Conservation (phyloP, 257 asterid species). For the Phtheirospermum japonicum region DNA sequence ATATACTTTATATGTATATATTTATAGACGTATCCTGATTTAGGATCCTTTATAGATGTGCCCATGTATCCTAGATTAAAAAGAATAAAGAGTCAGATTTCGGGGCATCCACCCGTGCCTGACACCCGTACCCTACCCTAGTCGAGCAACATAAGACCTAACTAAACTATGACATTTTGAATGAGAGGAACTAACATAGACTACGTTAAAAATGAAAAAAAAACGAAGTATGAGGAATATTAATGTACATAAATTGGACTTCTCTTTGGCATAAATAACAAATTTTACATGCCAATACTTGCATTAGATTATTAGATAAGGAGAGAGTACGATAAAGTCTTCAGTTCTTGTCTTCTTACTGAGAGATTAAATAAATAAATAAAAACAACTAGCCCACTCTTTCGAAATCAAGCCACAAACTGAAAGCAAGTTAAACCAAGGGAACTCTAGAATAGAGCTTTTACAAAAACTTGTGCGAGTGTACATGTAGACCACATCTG, state of each 20-base stretch:
- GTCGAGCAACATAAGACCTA: no score
- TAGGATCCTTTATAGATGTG: no score
- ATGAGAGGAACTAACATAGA: not conserved
- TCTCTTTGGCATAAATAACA: not conserved
- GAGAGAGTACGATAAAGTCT: not conserved
- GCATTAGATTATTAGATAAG: constrained; percentile 10
- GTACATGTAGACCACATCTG: not conserved
- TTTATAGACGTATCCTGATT: no score
- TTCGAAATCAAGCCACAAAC: not conserved
- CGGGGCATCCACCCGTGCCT: no score
- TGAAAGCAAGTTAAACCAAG: not conserved
- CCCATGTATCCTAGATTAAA: no score
- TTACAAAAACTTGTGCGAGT: not conserved
- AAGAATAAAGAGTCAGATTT: no score
- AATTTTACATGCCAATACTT: constrained; percentile 1
- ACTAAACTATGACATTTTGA: not conserved
- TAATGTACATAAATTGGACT: not conserved
- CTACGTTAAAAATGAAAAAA: constrained; percentile 1
- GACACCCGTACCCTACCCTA: no score
- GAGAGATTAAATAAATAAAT: no score
- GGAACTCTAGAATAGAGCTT: constrained; percentile 11
- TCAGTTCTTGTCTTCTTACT: not conserved
- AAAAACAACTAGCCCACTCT: not conserved
- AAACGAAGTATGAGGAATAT: constrained; percentile 5
- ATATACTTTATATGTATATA: no score